Percentiles rank a stretch among this genome's conserved stretches.
These are phyloP conservation scores for Agarophyton chilense DNA, from an alignment of 23 red algal species.

Conservation along the genomic window DNA sequence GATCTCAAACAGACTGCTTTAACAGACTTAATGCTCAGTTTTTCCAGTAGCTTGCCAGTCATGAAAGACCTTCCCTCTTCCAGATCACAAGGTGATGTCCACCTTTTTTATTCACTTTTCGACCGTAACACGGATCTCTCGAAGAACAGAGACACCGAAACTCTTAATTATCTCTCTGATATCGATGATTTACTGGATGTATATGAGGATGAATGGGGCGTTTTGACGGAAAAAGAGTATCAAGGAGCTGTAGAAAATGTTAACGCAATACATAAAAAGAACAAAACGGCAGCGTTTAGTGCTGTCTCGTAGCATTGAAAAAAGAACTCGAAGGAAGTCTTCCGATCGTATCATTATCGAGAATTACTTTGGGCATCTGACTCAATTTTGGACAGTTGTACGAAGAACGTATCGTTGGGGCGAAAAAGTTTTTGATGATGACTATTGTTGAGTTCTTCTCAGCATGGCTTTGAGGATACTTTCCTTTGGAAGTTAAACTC, in stretches of 20 bases:
- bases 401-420: neutral
- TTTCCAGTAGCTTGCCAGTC: too few species aligned
- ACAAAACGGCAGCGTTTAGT: neutral
- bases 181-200: neutral
- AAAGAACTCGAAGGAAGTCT: neutral
- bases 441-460: too few species aligned
- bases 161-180: neutral
- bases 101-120: too few species aligned
- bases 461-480: too few species aligned
- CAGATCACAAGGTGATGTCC: too few species aligned
- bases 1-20: slow-evolving; percentile 14
- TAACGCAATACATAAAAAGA: neutral
- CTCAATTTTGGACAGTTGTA: neutral
- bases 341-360: slow-evolving; percentile 28
- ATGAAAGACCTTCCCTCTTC: too few species aligned
- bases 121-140: too few species aligned
- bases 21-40: too few species aligned
- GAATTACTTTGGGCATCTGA: slow-evolving; percentile 19
- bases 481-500: too few species aligned
- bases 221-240: slow-evolving; percentile 41
- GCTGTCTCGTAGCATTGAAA: neutral
- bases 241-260: slow-evolving; percentile 2
- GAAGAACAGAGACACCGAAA: too few species aligned
- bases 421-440: slow-evolving; percentile 2
- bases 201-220: neutral